Base-by-base conservation (phyloP, 352 stramenopile species). In the Phytophthora sp. region DNA sequence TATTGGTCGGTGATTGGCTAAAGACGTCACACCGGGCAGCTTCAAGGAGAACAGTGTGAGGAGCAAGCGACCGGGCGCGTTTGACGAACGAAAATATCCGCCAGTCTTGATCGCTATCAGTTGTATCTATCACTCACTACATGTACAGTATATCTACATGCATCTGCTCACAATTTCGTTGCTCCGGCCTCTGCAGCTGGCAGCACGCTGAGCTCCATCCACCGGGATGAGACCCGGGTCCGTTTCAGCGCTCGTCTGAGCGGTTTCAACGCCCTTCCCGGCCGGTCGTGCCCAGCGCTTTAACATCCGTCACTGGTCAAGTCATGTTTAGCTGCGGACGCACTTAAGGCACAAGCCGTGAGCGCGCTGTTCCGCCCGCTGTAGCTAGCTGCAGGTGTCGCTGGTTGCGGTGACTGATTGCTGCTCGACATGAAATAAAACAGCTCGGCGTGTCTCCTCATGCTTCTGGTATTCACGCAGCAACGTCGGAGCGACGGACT, bases 1-100 rank as follows among this genome's bases (percentile, higher is more conserved):
- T 62, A 63, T 63, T 27, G 11, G 26, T 12, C 5, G 41, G 47
- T 70, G 62, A 74, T 74, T 74, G 66, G 66, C 56, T 69, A 47
- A 49, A 53, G 18, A 69, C 26, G 55, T 20, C 15, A 20, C 26
- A n/a, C n/a, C 33, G 47, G 35, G 15, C 36, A 60, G 42, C 66
- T 74, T 69, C 66, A 73, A 73, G 52, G 50, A 66, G 29, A 44
- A 58, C 20, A 44, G 15, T 20, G 45, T 49, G 54, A 64, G 45
- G 52, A 41, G 23, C 27, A 38, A 24, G 56, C 15, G 42, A 57
- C 29, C 36, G 30, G 55, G 26, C 26, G 33, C 31, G 23, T 44
- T 39, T 41, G 52, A 42, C 52, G 52, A 42, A 24, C 38, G 9
- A 47, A 2, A 57, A 36, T 57, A 35, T 46, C 50, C 33, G 31